Percentiles rank a stretch among this genome's conserved stretches.
These are phyloP conservation scores for Dittrichia graveolens DNA, from an alignment of 129 eudicot genomes.

Conservation along the genomic window DNA sequence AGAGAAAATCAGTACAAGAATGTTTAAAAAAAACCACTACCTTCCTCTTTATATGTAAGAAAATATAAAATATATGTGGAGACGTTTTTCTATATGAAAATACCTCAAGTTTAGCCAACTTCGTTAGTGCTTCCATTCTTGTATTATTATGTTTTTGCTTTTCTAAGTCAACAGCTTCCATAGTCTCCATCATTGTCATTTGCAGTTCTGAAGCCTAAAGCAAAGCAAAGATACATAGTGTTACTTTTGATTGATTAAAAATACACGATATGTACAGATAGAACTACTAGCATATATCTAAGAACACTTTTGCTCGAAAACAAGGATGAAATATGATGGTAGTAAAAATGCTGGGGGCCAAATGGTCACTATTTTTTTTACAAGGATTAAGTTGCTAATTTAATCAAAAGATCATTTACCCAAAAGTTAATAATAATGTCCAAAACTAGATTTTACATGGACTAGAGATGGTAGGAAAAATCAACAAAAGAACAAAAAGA, in stretches of 20 bases:
- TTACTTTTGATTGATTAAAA: background rate
- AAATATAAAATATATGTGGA: constrained; percentile 7
- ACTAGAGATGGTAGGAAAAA: background rate
- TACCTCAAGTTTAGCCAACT: constrained; percentile 89
- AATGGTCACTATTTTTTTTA: background rate
- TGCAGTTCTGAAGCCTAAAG: constrained; percentile 86
- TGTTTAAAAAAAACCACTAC: background rate
- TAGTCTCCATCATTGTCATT: constrained; percentile 82
- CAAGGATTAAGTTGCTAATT: background rate
- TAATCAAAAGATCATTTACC: background rate
- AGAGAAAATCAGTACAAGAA: constrained; percentile 11
- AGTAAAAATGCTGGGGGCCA: background rate
- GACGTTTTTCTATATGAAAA: background rate
- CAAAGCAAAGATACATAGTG: constrained; percentile 2
- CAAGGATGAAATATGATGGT: background rate
- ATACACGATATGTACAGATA: background rate
- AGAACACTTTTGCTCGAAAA: background rate
- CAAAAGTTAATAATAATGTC: background rate
- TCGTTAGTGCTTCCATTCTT: constrained; percentile 82
- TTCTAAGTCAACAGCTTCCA: constrained; percentile 93
- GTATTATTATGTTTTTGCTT: constrained; percentile 93
- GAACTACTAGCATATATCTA: background rate
- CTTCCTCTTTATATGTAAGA: constrained; percentile 11
- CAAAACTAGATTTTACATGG: background rate
- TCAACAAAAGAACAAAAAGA: too few species aligned